Evolutionary conservation across 192 early-diverging fungal genomes (phyloP).

Genomic region (Coemansia umbellata): DNA sequence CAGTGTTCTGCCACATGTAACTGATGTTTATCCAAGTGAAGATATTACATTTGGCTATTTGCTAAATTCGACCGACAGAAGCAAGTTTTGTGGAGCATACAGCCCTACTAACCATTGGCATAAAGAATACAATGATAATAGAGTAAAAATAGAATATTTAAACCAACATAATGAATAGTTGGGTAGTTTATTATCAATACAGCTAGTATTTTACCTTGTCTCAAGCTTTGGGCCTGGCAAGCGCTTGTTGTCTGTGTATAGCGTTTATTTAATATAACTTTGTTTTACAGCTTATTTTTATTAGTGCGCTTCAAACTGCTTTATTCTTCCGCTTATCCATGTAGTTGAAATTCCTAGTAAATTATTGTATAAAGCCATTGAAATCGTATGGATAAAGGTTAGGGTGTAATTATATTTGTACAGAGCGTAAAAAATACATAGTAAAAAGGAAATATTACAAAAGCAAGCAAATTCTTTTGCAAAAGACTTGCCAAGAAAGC

Average conservation of each 20-base stretch:
- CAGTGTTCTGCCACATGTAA: not conserved
- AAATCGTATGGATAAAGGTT: not conserved
- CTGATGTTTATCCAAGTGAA: not conserved
- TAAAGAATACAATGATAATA: not conserved
- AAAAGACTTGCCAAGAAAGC: too few species aligned
- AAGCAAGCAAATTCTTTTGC: too few species aligned
- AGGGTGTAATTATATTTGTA: too few species aligned
- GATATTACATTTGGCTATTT: not conserved
- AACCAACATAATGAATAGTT: conserved; percentile 1
- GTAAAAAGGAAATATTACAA: too few species aligned
- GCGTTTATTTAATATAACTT: not conserved
- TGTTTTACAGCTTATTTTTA: not conserved
- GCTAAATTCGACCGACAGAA: not conserved
- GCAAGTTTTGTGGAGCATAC: not conserved
- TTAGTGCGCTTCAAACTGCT: too few species aligned
- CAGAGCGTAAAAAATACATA: too few species aligned
- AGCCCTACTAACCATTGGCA: conserved; percentile 2
- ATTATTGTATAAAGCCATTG: not conserved
- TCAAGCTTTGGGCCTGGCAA: not conserved
- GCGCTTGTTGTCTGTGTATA: not conserved
- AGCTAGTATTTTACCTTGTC: not conserved
- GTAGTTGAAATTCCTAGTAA: not conserved
- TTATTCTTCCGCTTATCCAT: too few species aligned
- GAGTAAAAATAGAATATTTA: not conserved
- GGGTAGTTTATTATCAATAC: not conserved